Evolutionary conservation across 176 grass and related monocot species (phyloP), one percentile per base, ranked within the genome.

Genomic region (Lolium multiflorum): DNA sequence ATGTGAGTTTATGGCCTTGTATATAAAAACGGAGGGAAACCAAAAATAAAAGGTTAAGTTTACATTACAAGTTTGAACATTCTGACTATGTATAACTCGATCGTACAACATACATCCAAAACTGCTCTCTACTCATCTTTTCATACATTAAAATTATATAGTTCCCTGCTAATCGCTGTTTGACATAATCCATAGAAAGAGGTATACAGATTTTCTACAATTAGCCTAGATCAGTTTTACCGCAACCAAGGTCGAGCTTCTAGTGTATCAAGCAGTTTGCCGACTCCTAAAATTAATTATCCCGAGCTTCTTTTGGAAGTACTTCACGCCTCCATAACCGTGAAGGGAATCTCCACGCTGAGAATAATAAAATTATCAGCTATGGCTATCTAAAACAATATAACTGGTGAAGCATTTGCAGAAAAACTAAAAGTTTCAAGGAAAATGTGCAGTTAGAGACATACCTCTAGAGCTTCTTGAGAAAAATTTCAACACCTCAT

Each of bases 401-500:
- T 74, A 48, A 14, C 24, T 43, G 24, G 7, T 65, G 59, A 63
- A 73, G 11, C 25, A 64, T 72, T 80, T 82, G 11, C 14, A 47
- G 8, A n/a, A 13, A 5, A n/a, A 74, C 25, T 63, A 82, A 48
- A 47, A 24, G 28, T 43, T 57, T 31, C 6, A 46, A 57, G 18
- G 8, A 35, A 37, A 88, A 80, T 9, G 35, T 49, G 18, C 26
- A 38, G 2, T 65, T 28, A 43, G 58, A 70, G 14, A 68, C 87
- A 81, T 91, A 89, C 92, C 92, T 87, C 81, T 79, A 14, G 87
- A 81, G 61, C 80, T 94, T 88, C 92, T 91, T 20, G 92, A 94
- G 74, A 92, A 87, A 43, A 94, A 92, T 62, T 94, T 94, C 82
- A 94, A 72, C 14, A 94, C 82, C 61, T 94, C 92, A 25, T 94